phyloP scores from a whole-genome alignment of 2,329 filamentous ascomycete genomes.

The Myriosclerotinia scirpicola region DNA sequence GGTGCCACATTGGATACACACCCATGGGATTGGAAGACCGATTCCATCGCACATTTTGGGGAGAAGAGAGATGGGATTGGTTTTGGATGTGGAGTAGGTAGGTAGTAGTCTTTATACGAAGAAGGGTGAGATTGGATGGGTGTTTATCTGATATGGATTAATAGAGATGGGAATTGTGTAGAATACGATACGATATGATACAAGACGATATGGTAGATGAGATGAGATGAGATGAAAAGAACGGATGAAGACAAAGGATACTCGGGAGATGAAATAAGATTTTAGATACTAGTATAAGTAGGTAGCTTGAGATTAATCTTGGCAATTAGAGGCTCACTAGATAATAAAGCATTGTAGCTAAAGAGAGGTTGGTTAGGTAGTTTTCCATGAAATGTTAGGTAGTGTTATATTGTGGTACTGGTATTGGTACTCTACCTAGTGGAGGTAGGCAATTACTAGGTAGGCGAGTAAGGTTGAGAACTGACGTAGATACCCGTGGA shows the following conservation, averaged over 20 bases:
- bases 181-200: not conserved
- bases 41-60: conserved; percentile 23
- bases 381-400: no score
- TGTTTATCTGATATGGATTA: not conserved
- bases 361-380: conserved; percentile 2
- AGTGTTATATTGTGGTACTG: no score
- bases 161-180: not conserved
- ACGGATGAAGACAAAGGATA: not conserved
- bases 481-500: not conserved
- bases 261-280: not conserved
- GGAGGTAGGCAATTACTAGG: no score
- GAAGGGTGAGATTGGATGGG: not conserved
- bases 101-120: no score
- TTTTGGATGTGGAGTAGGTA: no score
- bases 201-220: not conserved
- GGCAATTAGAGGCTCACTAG: not conserved
- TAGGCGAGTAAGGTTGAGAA: no score
- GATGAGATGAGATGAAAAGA: conserved; percentile 3
- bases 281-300: not conserved
- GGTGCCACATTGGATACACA: conserved; percentile 48
- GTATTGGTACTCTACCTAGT: no score
- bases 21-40: conserved; percentile 24
- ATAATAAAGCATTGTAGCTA: not conserved
- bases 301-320: not conserved
- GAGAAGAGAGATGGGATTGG: not conserved